Percentiles rank a stretch among this genome's conserved stretches.
Conservation (phyloP, 495 filamentous ascomycete genomes). For the Astrothelium subdiscretum region DNA sequence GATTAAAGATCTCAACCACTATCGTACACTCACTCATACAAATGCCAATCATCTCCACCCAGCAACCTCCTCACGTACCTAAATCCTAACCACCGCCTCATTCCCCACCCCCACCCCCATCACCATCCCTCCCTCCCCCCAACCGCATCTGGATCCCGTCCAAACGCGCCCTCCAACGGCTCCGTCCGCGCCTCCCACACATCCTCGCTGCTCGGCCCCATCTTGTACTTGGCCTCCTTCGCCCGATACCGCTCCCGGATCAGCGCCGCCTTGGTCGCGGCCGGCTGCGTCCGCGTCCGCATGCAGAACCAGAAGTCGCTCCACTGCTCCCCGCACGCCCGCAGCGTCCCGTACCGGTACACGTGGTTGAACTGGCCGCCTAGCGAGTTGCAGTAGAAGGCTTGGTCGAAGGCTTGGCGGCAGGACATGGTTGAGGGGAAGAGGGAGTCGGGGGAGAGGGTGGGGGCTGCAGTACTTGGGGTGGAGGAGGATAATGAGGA, state of each 20-base stretch:
- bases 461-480: constrained; percentile 26
- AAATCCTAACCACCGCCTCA: background rate
- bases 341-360: constrained; percentile 70
- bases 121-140: constrained; percentile 40
- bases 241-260: constrained; percentile 61
- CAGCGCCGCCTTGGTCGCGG: constrained; percentile 36
- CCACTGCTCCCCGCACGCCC: constrained; percentile 70
- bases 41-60: too few relatives aligned
- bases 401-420: constrained; percentile 77
- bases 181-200: constrained; percentile 65
- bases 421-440: constrained; percentile 80
- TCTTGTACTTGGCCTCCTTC: constrained; percentile 63
- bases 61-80: background rate
- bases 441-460: constrained; percentile 48
- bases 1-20: too few relatives aligned
- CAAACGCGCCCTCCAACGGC: constrained; percentile 38
- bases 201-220: constrained; percentile 72
- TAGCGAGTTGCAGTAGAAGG: constrained; percentile 89
- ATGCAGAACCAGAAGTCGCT: constrained; percentile 94
- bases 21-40: too few relatives aligned
- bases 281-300: constrained; percentile 48
- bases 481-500: constrained; percentile 6
- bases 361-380: constrained; percentile 79
- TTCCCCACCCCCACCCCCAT: constrained; percentile 26
- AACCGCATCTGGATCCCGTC: constrained; percentile 49